These are phyloP conservation scores for Nicotiana paniculata DNA, from an alignment of 257 asterid genomes.

Conservation along the genomic window DNA sequence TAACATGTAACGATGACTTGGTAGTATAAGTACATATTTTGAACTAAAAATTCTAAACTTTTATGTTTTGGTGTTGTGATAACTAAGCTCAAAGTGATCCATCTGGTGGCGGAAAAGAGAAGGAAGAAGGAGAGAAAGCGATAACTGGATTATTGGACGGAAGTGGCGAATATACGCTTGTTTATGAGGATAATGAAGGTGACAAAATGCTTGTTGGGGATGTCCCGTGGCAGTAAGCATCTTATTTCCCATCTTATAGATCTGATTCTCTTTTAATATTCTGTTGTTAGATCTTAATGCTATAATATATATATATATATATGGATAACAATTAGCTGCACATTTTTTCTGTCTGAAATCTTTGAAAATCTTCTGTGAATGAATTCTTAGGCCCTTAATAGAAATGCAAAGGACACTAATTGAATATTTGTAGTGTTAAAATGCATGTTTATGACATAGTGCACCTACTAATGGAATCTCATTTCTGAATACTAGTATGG, in stretches of 20 bases:
- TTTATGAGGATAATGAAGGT: conserved; percentile 96
- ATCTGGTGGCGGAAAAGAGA: conserved; percentile 31
- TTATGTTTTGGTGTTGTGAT: background rate
- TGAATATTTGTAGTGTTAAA: background rate
- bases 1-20: no score
- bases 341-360: background rate
- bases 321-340: background rate
- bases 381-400: background rate
- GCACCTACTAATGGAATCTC: background rate
- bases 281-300: conserved; percentile 6
- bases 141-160: conserved; percentile 70
- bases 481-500: background rate
- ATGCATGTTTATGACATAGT: background rate
- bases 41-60: background rate
- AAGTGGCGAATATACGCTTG: conserved; percentile 89
- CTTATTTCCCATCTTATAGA: conserved; percentile 15
- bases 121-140: conserved; percentile 30
- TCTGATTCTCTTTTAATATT: conserved; percentile 21
- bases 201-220: conserved; percentile 99
- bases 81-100: conserved; percentile 55
- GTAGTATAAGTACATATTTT: background rate
- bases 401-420: background rate
- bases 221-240: conserved; percentile 98
- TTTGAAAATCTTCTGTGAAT: background rate
- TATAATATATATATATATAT: background rate